phyloP scores from a whole-genome alignment of 1,284 basidiomycete species.

The Pascua guehoae region DNA sequence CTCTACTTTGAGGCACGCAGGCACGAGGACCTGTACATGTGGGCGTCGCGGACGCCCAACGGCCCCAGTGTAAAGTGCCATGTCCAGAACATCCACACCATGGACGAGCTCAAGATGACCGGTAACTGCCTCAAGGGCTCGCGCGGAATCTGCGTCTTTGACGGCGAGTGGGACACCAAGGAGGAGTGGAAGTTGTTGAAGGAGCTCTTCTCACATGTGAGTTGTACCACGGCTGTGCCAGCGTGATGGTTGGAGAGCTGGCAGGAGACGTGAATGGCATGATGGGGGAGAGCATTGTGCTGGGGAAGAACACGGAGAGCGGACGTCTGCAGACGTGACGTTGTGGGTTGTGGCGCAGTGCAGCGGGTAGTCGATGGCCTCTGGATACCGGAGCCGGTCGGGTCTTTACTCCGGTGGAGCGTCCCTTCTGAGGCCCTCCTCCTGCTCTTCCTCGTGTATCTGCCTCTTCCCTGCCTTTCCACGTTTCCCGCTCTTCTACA shows the following conservation, averaged over 20 bases:
- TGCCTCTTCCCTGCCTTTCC: background rate
- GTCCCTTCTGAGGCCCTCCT: no score
- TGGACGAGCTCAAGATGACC: slow-evolving; percentile 99
- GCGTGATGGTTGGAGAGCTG: no score
- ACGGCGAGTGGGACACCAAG: slow-evolving; percentile 84
- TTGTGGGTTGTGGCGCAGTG: no score
- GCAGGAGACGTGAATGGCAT: background rate
- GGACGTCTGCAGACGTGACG: background rate
- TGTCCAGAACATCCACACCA: slow-evolving; percentile 97
- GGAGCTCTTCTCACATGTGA: slow-evolving; percentile 92
- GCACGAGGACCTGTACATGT: slow-evolving; percentile 94
- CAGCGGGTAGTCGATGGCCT: no score
- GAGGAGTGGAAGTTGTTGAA: slow-evolving; percentile 81
- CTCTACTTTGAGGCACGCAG: slow-evolving; percentile 95
- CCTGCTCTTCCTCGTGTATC: background rate
- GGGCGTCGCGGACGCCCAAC: slow-evolving; percentile 96
- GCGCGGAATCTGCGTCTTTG: slow-evolving; percentile 87
- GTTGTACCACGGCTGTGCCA: slow-evolving; percentile 37
- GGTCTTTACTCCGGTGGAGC: no score
- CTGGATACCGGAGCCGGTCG: no score
- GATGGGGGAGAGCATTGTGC: background rate
- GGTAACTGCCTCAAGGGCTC: slow-evolving; percentile 98
- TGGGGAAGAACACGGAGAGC: background rate
- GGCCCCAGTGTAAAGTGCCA: slow-evolving; percentile 96
- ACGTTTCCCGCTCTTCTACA: background rate